Conservation (phyloP, 176 grass and related monocot genomes). For the Juncus inflexus region DNA sequence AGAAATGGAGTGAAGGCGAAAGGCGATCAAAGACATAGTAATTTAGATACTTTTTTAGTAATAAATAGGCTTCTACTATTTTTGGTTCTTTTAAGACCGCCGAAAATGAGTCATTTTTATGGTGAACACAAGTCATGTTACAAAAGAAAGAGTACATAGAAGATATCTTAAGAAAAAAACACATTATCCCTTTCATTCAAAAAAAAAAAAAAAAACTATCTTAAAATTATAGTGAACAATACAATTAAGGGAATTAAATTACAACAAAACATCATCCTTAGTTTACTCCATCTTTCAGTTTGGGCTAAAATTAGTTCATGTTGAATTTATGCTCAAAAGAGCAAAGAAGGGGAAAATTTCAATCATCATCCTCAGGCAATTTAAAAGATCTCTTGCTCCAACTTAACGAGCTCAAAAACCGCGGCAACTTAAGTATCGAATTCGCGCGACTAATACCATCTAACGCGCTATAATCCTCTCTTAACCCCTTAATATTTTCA, state of each 20-base stretch:
- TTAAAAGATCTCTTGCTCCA: slow-evolving; percentile 40
- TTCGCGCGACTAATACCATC: slow-evolving; percentile 59
- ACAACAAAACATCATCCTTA: background rate
- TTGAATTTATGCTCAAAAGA: background rate
- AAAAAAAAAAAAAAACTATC: too few species aligned
- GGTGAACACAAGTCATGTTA: background rate
- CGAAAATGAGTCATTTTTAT: background rate
- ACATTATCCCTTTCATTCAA: background rate
- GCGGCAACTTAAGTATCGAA: slow-evolving; percentile 54
- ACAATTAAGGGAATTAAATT: too few species aligned
- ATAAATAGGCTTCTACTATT: slow-evolving; percentile 13
- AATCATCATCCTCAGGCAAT: slow-evolving; percentile 41
- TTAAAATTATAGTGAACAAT: background rate
- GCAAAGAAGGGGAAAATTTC: slow-evolving; percentile 13
- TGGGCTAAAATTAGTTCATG: background rate
- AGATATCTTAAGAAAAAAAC: background rate
- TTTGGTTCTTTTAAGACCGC: background rate
- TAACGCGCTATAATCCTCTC: slow-evolving; percentile 43
- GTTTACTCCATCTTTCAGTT: background rate
- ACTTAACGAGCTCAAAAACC: slow-evolving; percentile 41
- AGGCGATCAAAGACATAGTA: background rate
- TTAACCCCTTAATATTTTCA: background rate
- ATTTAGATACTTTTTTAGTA: background rate
- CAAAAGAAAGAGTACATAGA: background rate
- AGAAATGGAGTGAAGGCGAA: background rate